phyloP scores from a whole-genome alignment of 2,329 filamentous ascomycete species.

The Huntiella abstrusa region DNA sequence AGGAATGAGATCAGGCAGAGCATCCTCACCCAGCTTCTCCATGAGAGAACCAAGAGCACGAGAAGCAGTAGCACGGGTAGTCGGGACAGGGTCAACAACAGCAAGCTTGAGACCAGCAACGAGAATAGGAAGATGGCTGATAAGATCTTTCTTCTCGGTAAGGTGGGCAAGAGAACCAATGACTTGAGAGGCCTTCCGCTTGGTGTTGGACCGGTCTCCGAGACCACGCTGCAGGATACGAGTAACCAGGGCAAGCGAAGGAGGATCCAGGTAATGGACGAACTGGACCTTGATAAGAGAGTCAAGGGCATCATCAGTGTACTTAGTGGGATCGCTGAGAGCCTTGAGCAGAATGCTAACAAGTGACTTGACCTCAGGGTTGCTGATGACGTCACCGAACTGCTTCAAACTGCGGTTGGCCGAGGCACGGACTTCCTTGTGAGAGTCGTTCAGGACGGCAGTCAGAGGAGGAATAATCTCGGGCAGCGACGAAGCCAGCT shows the following conservation, averaged over 20 bases:
- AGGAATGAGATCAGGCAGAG: slow-evolving; percentile 89
- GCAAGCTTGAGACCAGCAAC: slow-evolving; percentile 78
- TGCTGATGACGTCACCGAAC: slow-evolving; percentile 95
- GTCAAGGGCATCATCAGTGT: slow-evolving; percentile 88
- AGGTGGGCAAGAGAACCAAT: slow-evolving; percentile 95
- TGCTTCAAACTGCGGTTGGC: slow-evolving; percentile 93
- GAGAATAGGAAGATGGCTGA: slow-evolving; percentile 76
- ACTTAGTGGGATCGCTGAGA: slow-evolving; percentile 89
- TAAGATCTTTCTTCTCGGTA: slow-evolving; percentile 86
- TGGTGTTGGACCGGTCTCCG: slow-evolving; percentile 79
- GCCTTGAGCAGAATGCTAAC: slow-evolving; percentile 88
- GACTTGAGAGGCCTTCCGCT: slow-evolving; percentile 90
- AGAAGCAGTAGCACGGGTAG: slow-evolving; percentile 86
- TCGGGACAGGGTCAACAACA: slow-evolving; percentile 87
- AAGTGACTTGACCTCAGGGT: slow-evolving; percentile 87
- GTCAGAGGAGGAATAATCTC: slow-evolving; percentile 95
- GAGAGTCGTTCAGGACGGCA: slow-evolving; percentile 84
- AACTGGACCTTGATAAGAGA: slow-evolving; percentile 95
- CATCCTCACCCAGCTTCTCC: slow-evolving; percentile 93
- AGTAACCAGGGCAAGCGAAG: slow-evolving; percentile 83
- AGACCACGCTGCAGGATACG: slow-evolving; percentile 88
- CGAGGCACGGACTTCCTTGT: slow-evolving; percentile 84
- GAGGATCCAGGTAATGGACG: slow-evolving; percentile 93
- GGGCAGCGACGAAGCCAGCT: slow-evolving; percentile 76
- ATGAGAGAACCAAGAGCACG: slow-evolving; percentile 92